These are phyloP conservation scores for Sugiyamaella japonica DNA, from an alignment of 1,139 yeast species.

Conservation along the genomic window DNA sequence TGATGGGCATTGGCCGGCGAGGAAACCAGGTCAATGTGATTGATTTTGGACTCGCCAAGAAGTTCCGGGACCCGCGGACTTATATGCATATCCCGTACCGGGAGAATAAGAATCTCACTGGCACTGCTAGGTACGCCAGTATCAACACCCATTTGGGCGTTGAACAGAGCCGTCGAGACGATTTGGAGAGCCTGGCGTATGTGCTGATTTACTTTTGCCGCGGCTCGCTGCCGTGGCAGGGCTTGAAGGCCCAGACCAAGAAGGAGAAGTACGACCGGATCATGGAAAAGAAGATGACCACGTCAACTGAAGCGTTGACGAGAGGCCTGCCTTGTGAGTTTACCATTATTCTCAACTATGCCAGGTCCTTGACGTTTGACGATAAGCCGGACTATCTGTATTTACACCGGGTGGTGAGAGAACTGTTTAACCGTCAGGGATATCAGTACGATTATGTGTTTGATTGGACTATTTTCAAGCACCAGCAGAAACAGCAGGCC, in stretches of 20 bases:
- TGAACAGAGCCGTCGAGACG: conserved; percentile 96
- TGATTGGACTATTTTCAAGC: conserved; percentile 94
- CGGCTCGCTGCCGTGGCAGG: conserved; percentile 98
- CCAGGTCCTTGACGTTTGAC: conserved; percentile 88
- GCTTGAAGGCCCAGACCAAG: conserved; percentile 94
- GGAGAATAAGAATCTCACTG: conserved; percentile 93
- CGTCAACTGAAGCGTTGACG: conserved; percentile 84
- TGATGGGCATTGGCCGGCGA: conserved; percentile 95
- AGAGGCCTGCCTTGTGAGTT: conserved; percentile 92
- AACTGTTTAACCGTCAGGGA: conserved; percentile 82
- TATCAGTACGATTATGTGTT: conserved; percentile 92
- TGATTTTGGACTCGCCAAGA: conserved; percentile 96
- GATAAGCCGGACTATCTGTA: conserved; percentile 95
- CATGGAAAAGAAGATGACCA: conserved; percentile 94
- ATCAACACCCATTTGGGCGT: conserved; percentile 96
- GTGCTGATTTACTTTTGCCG: conserved; percentile 93
- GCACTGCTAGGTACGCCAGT: conserved; percentile 95
- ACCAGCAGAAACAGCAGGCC: conserved; percentile 43
- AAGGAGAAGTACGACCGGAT: conserved; percentile 96
- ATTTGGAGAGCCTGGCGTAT: conserved; percentile 92
- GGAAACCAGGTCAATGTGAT: conserved; percentile 95
- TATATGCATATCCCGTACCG: conserved; percentile 95
- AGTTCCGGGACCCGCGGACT: conserved; percentile 92
- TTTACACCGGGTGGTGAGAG: conserved; percentile 86
- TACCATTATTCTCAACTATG: conserved; percentile 82